These are phyloP conservation scores for Delonix regia DNA, from an alignment of 306 rosid genomes.

Conservation along the genomic window DNA sequence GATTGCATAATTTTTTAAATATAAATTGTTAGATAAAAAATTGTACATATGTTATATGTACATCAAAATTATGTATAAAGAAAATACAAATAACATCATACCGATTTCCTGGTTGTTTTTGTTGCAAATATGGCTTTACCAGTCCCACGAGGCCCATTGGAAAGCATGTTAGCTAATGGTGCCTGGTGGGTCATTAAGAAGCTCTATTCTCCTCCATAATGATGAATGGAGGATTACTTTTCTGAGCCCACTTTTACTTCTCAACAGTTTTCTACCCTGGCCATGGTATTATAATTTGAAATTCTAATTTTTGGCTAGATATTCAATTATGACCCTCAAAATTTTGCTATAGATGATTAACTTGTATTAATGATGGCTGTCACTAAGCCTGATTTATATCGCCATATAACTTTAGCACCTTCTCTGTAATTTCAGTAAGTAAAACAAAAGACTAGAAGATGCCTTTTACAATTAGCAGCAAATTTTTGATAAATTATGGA, in stretches of 20 bases:
- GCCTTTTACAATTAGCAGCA: background rate
- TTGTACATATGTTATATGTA: too few relatives aligned
- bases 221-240: slow-evolving; percentile 90
- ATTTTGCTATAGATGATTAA: slow-evolving; percentile 84
- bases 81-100: slow-evolving; percentile 40
- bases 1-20: too few relatives aligned
- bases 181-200: slow-evolving; percentile 86
- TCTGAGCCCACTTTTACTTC: slow-evolving; percentile 61
- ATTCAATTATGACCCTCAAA: slow-evolving; percentile 69
- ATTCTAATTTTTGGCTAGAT: slow-evolving; percentile 65
- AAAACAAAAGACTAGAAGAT: slow-evolving; percentile 32
- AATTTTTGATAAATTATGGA: background rate
- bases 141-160: slow-evolving; percentile 97
- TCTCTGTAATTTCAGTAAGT: slow-evolving; percentile 57
- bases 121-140: slow-evolving; percentile 96
- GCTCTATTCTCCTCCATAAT: slow-evolving; percentile 74
- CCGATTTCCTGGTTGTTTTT: slow-evolving; percentile 91
- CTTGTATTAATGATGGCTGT: slow-evolving; percentile 93
- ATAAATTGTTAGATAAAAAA: too few relatives aligned
- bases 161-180: slow-evolving; percentile 92
- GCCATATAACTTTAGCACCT: slow-evolving; percentile 92
- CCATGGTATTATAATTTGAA: slow-evolving; percentile 47
- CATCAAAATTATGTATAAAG: background rate
- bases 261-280: slow-evolving; percentile 49
- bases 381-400: slow-evolving; percentile 86